Evolutionary conservation across 2,329 filamentous ascomycete genomes (phyloP), one percentile per base, ranked within the genome.

Genomic region (Venturia aucupariae): DNA sequence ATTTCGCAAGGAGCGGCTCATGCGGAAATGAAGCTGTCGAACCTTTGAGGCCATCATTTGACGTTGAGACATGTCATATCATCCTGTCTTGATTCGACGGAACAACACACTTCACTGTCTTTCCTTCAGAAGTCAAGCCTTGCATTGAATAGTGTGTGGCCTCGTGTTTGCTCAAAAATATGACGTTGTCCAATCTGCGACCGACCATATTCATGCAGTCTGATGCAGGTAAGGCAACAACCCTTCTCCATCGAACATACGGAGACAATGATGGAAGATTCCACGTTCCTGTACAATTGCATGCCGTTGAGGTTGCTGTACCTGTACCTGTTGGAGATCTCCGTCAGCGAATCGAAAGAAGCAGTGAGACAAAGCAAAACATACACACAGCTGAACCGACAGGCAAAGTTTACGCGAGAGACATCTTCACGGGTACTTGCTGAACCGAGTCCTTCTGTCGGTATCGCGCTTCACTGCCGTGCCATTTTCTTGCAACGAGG

Each of bases 341-440:
- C 13, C 35, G 30, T 35, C 51, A 35, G 27, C 27, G 6, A 57
- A n/a, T n/a, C n/a, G n/a, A n/a, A n/a, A n/a, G n/a, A 57, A 19
- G 51, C 6, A 27, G 30, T 57, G 51, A 57, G 51, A 57, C 51
- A 57, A 57, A 38, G 51, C 51, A 35, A 57, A 57, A 57, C 51
- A 35, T 19, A 35, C 17, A 35, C 30, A 35, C 17, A 57, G 5
- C 10, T 32, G 48, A 32, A 27, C 24, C 5, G 24, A 30, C 27
- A 32, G 24, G 27, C 48, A 17, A 30, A 32, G 51, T 5, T 1
- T 13, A 57, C 15, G 30, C 27, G 27, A 35, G 30, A 57, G 30
- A 35, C 51, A 57, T 35, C 5, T n/a, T 17, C 51, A 57, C 17
- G 51, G 51, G 15, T 15, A 35, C 15, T 35, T 4, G 3, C 35